Percentiles rank a stretch among this genome's conserved stretches.
These are phyloP conservation scores for Saccharomycopsis sp. DNA, from an alignment of 805 yeast species.

Conservation along the genomic window DNA sequence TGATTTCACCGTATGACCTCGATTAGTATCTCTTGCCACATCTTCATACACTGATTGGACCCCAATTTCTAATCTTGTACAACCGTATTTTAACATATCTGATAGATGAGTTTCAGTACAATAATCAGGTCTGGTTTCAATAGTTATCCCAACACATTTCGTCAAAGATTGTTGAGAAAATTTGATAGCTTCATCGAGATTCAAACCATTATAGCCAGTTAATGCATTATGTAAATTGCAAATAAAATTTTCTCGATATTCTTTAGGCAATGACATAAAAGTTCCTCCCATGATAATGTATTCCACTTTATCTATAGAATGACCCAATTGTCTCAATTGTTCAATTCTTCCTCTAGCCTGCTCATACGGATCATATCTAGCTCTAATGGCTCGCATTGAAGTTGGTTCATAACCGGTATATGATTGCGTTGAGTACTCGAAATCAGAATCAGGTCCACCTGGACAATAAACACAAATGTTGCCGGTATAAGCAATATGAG, in stretches of 20 bases:
- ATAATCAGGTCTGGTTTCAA: constrained; percentile 97
- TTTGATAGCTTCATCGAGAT: constrained; percentile 82
- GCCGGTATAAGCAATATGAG: constrained; percentile 98
- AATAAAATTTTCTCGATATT: constrained; percentile 84
- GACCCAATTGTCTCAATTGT: constrained; percentile 91
- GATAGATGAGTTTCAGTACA: constrained; percentile 93
- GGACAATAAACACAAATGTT: constrained; percentile 98
- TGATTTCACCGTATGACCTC: constrained; percentile 95
- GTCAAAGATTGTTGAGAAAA: constrained; percentile 92
- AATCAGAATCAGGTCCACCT: constrained; percentile 98
- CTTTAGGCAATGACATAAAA: constrained; percentile 88
- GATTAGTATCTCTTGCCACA: constrained; percentile 95
- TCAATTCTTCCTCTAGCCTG: constrained; percentile 97
- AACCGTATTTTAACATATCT: constrained; percentile 94
- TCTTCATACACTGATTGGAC: constrained; percentile 97
- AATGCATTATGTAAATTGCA: constrained; percentile 89
- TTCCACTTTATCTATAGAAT: constrained; percentile 94
- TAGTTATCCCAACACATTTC: constrained; percentile 97
- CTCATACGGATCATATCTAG: constrained; percentile 96
- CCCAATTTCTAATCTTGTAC: constrained; percentile 94
- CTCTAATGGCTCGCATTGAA: constrained; percentile 98
- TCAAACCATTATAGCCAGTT: constrained; percentile 82
- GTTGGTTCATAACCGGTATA: constrained; percentile 99
- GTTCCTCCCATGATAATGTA: constrained; percentile 99
- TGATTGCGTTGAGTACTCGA: constrained; percentile 95